Percentiles rank a stretch among this genome's conserved stretches.
phyloP scores from a whole-genome alignment of 1,284 basidiomycete genomes.

The Baeospora myosura region DNA sequence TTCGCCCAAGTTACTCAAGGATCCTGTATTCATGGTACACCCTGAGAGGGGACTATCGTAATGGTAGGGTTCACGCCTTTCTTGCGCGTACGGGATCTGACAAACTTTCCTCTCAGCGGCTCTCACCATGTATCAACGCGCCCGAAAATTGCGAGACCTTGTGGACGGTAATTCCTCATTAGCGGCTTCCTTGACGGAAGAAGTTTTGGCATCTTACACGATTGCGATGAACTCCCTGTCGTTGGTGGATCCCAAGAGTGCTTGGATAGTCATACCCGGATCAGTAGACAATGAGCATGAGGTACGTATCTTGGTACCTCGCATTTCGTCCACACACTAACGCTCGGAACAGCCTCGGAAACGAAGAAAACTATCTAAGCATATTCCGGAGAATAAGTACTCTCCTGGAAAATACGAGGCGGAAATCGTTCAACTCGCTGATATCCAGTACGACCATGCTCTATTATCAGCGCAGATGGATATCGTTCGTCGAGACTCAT shows the following conservation, averaged over 20 bases:
- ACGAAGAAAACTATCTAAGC: constrained; percentile 62
- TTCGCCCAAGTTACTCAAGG: constrained; percentile 82
- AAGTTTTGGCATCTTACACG: constrained; percentile 78
- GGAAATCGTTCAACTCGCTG: constrained; percentile 74
- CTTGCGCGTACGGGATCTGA: constrained; percentile 11
- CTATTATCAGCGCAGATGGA: constrained; percentile 76
- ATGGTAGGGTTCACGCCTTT: constrained; percentile 47
- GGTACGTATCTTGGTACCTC: constrained; percentile 20
- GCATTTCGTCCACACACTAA: constrained; percentile 16
- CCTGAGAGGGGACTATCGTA: constrained; percentile 79
- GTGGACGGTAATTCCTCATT: constrained; percentile 37
- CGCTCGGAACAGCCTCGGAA: constrained; percentile 46
- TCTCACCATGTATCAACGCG: constrained; percentile 91
- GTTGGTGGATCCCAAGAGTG: constrained; percentile 72
- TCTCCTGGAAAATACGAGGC: constrained; percentile 52
- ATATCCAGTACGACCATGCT: constrained; percentile 83
- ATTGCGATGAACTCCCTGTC: constrained; percentile 88
- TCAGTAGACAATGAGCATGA: constrained; percentile 34
- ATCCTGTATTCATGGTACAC: constrained; percentile 96
- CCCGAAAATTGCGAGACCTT: constrained; percentile 67
- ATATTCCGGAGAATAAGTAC: constrained; percentile 75
- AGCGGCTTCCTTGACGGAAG: constrained; percentile 56
- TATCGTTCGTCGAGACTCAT: constrained; percentile 49
- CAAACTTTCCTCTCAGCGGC: constrained; percentile 48
- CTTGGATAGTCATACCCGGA: constrained; percentile 74